Evolutionary conservation across 2,329 filamentous ascomycete species (phyloP).

Genomic region (Fusarium aywerte): DNA sequence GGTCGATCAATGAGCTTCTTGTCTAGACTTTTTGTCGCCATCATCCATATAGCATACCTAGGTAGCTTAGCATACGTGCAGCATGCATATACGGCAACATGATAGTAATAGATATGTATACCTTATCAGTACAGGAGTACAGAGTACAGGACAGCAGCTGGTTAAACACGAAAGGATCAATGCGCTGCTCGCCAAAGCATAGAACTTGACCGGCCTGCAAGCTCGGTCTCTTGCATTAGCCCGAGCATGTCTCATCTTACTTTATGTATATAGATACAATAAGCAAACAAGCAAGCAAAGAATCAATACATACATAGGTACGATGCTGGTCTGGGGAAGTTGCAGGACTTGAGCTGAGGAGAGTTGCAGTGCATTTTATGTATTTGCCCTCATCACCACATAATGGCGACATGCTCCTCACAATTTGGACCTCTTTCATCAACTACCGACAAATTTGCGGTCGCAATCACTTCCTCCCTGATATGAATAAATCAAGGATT

Average conservation of each 20-base stretch:
- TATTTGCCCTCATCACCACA: neutral
- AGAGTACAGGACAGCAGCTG: neutral
- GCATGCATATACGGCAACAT: constrained; percentile 29
- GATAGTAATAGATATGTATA: constrained; percentile 17
- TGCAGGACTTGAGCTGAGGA: constrained; percentile 6
- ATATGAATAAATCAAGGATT: neutral
- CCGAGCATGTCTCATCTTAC: constrained; percentile 19
- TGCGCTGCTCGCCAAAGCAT: constrained; percentile 16
- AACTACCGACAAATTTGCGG: constrained; percentile 17
- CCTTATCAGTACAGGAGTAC: constrained; percentile 15
- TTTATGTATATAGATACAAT: neutral
- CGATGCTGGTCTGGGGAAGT: constrained; percentile 14
- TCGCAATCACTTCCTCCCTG: neutral
- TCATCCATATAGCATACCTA: neutral
- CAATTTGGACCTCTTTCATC: neutral
- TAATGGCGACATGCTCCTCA: constrained; percentile 26
- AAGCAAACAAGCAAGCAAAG: too few relatives aligned
- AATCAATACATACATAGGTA: neutral
- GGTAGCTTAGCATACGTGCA: constrained; percentile 5
- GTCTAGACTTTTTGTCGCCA: constrained; percentile 10
- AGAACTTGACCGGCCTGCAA: constrained; percentile 23
- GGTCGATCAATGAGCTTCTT: constrained; percentile 8
- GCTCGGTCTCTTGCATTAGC: constrained; percentile 12
- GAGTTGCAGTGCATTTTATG: constrained; percentile 15
- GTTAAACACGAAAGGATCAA: constrained; percentile 20